A percentile compares a stretch with the other conserved stretches of the same genome.
phyloP scores from a whole-genome alignment of 1,284 basidiomycete species.

The Cutaneotrichosporon sp. region DNA sequence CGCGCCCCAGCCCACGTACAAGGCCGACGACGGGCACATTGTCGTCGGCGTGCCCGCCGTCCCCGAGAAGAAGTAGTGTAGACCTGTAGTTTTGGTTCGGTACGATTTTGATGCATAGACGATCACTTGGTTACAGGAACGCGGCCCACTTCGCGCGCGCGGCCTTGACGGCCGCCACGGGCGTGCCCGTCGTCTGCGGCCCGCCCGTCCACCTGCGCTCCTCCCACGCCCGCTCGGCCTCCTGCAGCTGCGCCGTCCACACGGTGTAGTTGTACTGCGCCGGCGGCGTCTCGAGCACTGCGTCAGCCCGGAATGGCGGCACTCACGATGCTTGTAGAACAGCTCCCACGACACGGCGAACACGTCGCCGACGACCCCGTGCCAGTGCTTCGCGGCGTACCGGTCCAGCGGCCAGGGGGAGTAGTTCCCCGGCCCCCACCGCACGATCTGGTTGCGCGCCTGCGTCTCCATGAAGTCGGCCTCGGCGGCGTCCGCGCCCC shows the following conservation, averaged over 20 bases:
- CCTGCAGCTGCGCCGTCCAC: constrained; percentile 42
- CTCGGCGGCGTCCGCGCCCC: constrained; percentile 37
- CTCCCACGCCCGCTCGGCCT: constrained; percentile 52
- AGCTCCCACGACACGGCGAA: constrained; percentile 53
- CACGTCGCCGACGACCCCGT: constrained; percentile 55
- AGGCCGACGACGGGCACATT: neutral
- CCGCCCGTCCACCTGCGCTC: constrained; percentile 34
- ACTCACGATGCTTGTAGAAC: constrained; percentile 32
- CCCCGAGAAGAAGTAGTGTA: neutral
- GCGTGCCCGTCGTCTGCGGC: constrained; percentile 25
- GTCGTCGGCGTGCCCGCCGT: constrained; percentile 1
- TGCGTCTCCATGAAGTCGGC: constrained; percentile 49
- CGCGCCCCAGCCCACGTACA: constrained; percentile 8
- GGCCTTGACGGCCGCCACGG: constrained; percentile 7
- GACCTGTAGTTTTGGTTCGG: too few relatives aligned
- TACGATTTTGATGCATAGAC: too few relatives aligned
- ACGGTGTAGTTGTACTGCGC: neutral
- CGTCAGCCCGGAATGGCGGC: too few relatives aligned
- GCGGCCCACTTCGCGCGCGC: constrained; percentile 13
- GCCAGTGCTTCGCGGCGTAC: constrained; percentile 59
- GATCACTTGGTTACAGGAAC: too few relatives aligned
- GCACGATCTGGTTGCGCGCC: constrained; percentile 57
- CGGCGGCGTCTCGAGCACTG: constrained; percentile 1
- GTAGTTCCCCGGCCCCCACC: constrained; percentile 58
- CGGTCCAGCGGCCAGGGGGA: constrained; percentile 33